Evolutionary conservation across 176 grass and related monocot species (phyloP).

Genomic region (Luzula sylvatica): DNA sequence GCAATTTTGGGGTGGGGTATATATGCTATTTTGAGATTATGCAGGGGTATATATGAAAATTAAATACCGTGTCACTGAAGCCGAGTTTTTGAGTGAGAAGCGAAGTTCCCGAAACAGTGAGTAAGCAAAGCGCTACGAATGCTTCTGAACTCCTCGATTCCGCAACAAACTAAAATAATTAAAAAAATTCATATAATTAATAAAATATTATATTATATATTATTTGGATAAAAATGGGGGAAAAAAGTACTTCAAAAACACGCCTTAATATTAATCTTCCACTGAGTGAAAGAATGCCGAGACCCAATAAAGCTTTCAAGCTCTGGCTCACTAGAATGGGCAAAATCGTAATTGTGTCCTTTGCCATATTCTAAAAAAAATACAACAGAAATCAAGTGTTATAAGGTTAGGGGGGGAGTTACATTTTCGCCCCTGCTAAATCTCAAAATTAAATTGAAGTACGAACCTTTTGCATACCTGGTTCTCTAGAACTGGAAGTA

Average conservation of each 20-base stretch:
- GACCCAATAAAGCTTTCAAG: conserved; percentile 87
- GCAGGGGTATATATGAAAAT: too few species aligned
- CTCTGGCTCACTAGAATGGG: conserved; percentile 76
- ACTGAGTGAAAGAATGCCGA: conserved; percentile 90
- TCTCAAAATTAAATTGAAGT: conserved; percentile 19
- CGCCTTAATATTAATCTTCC: conserved; percentile 82
- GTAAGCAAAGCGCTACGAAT: conserved; percentile 95
- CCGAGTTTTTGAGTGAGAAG: conserved; percentile 91
- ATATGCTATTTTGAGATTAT: too few species aligned
- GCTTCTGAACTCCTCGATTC: conserved; percentile 98
- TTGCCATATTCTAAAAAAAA: conserved; percentile 40
- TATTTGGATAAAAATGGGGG: conserved; percentile 11
- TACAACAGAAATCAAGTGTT: conserved; percentile 11
- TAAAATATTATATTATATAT: neutral
- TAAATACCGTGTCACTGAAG: conserved; percentile 93
- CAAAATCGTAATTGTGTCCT: conserved; percentile 48
- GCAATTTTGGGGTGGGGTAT: too few species aligned
- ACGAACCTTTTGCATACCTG: conserved; percentile 87
- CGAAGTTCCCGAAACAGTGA: conserved; percentile 87
- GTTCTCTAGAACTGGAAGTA: conserved; percentile 95
- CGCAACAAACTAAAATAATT: conserved; percentile 68
- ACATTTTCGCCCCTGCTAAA: too few species aligned
- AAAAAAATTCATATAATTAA: too few species aligned
- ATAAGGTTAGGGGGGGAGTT: too few species aligned
- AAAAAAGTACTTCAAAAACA: conserved; percentile 82